These are phyloP conservation scores for Alternaria triticina DNA, from an alignment of 2,329 filamentous ascomycete species.

Conservation along the genomic window DNA sequence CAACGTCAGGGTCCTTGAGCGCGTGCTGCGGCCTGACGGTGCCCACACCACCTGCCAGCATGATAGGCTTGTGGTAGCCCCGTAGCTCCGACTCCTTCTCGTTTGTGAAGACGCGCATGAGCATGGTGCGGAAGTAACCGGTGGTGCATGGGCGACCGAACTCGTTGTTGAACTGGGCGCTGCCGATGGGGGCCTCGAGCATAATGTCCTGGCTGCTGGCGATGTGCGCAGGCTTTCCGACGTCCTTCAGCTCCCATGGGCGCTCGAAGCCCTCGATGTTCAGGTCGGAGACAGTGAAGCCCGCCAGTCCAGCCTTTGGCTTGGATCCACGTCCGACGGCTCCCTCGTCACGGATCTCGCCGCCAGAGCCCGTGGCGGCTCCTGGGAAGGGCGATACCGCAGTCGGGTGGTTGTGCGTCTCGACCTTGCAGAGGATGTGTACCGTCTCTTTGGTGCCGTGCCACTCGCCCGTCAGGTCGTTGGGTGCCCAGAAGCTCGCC, in stretches of 20 bases:
- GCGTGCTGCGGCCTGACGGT: conserved; percentile 91
- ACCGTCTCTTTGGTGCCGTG: conserved; percentile 83
- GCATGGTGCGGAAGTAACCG: conserved; percentile 90
- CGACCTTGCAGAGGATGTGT: conserved; percentile 90
- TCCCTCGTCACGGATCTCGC: conserved; percentile 94
- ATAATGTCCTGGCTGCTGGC: conserved; percentile 96
- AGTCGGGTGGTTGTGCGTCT: conserved; percentile 97
- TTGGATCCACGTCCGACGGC: conserved; percentile 91
- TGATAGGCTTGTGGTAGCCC: conserved; percentile 97
- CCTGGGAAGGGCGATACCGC: conserved; percentile 93
- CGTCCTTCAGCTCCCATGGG: conserved; percentile 84
- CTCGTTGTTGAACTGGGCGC: conserved; percentile 96
- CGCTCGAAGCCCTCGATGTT: conserved; percentile 81
- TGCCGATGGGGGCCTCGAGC: conserved; percentile 94
- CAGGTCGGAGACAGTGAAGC: conserved; percentile 95
- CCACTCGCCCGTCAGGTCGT: conserved; percentile 87
- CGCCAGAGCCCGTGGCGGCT: conserved; percentile 92
- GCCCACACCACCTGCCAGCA: conserved; percentile 95
- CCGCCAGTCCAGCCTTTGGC: conserved; percentile 88
- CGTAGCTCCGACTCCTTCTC: conserved; percentile 73
- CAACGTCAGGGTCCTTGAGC: conserved; percentile 79
- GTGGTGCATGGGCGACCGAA: conserved; percentile 89
- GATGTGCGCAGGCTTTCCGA: conserved; percentile 89
- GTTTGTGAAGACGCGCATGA: conserved; percentile 69
- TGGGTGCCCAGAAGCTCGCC: conserved; percentile 84